Conservation (phyloP, 768 basidiomycete genomes). For the Psilocybe tampanensis region DNA sequence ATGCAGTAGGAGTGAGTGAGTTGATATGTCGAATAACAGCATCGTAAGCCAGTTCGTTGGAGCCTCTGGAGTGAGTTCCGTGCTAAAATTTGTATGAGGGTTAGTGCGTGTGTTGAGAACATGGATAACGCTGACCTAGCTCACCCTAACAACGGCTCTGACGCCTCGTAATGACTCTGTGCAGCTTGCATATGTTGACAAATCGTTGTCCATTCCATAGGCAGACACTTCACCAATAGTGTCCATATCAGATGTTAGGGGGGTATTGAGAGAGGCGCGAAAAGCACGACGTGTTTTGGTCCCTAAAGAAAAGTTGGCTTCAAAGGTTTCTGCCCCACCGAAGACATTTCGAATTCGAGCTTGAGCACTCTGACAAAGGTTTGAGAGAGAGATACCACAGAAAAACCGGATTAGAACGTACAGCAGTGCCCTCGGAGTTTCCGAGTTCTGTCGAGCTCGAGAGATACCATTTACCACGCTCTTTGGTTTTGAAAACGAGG, state of each 20-base stretch:
- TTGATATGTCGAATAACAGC: conserved; percentile 77
- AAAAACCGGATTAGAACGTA: conserved; percentile 39
- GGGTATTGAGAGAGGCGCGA: conserved; percentile 65
- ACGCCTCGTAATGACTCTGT: conserved; percentile 65
- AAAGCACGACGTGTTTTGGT: conserved; percentile 88
- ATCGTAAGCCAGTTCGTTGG: conserved; percentile 87
- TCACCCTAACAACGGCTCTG: conserved; percentile 74
- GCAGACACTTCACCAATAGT: conserved; percentile 72
- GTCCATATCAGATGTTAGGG: conserved; percentile 60
- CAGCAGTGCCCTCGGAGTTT: conserved; percentile 92
- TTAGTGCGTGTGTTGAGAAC: neutral
- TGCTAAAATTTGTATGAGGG: conserved; percentile 31
- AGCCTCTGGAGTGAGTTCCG: conserved; percentile 38
- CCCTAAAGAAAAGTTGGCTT: conserved; percentile 80
- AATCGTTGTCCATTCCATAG: conserved; percentile 80
- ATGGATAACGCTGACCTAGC: conserved; percentile 48
- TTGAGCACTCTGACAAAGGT: conserved; percentile 61
- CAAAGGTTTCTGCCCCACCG: conserved; percentile 88
- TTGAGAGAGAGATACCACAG: neutral
- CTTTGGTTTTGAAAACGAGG: conserved; percentile 75
- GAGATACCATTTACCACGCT: conserved; percentile 74
- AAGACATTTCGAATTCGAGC: conserved; percentile 86
- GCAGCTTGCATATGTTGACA: conserved; percentile 75
- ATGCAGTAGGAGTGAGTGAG: conserved; percentile 72
- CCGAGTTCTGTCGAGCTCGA: conserved; percentile 91